Base-by-base conservation (phyloP, 352 stramenopile species). In the Globisporangium spiculum region DNA sequence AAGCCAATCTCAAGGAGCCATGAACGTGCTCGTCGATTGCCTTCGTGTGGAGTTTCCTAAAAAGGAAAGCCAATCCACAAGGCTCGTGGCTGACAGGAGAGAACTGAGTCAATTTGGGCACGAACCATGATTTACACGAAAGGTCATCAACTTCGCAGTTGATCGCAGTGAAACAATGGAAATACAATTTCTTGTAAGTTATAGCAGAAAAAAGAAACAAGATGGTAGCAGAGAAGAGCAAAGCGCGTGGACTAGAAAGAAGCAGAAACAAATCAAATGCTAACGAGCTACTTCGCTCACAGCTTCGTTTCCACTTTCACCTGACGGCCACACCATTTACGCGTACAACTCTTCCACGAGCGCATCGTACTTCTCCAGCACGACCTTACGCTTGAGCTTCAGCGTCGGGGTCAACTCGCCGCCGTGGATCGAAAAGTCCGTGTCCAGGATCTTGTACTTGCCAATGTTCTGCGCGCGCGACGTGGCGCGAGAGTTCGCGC, bases 331-430 rank as follows among this genome's bases (percentile, higher is more conserved):
- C 18, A 3, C 16, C 20, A 30, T 65, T 78, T 89, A 92, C 36
- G 74, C 73, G 77, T 99, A 99, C 36, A 99, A 76, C 44, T 73
- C 69, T 30, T 98, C 93, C 56, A 98, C 94, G 36, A 92, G 61
- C 38, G 92, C 77, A 7, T 78, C 80, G 77, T 98, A 98, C 79
- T 98, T 98, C 63, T 98, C 87, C 34, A 90, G 65, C 61, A 98
- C 93, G 48, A 98, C 57, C 72, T 91, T 90, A 64, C 96, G 92
- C 88, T 98, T 98, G 50, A 98, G 79, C 80, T 99, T 99, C 67
- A 99, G 82, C 70, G 97, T 99, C 41, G 97, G 94, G 58, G 96
- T 99, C n/a, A 99, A 80, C 72, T 98, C 96, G 65, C 93, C 90
- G 54, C 81, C 91, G 55, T 74, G 69, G 48, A 98, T 91, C 44